Percentiles rank a stretch among this genome's conserved stretches.
Evolutionary conservation across 495 filamentous ascomycete species (phyloP).

Genomic region (Pyronema omphalodes): DNA sequence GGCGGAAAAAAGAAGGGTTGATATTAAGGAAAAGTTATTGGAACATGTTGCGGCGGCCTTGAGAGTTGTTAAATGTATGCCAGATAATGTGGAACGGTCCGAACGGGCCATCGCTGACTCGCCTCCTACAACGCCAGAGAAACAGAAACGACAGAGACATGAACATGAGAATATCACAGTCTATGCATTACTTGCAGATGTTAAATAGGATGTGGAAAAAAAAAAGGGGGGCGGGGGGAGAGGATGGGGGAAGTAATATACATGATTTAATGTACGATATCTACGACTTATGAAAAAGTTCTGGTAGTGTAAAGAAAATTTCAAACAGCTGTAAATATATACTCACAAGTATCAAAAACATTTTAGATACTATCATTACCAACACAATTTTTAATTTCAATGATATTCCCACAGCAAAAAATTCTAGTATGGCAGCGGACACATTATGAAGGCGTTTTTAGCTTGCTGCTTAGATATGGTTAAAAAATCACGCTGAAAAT

Average conservation of each 20-base stretch:
- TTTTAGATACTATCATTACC: too few relatives aligned
- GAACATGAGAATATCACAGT: constrained; percentile 26
- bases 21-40: constrained; percentile 55
- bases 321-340: too few relatives aligned
- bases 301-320: too few relatives aligned
- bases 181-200: constrained; percentile 41
- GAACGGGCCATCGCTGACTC: constrained; percentile 14
- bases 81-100: not conserved
- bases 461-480: too few relatives aligned
- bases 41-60: constrained; percentile 51
- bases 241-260: not conserved
- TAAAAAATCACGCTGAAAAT: too few relatives aligned
- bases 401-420: too few relatives aligned
- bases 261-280: not conserved
- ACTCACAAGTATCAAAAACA: too few relatives aligned
- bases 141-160: constrained; percentile 9
- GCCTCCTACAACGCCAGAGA: constrained; percentile 28
- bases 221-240: too few relatives aligned
- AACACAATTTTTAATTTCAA: too few relatives aligned
- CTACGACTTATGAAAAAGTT: too few relatives aligned
- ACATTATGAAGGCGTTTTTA: too few relatives aligned
- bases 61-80: constrained; percentile 8
- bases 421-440: too few relatives aligned
- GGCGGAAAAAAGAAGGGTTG: constrained; percentile 51
- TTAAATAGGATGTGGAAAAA: constrained; percentile 37